Base-by-base conservation (phyloP, 192 early-diverging fungal species). In the Gamsiella multidivaricata region DNA sequence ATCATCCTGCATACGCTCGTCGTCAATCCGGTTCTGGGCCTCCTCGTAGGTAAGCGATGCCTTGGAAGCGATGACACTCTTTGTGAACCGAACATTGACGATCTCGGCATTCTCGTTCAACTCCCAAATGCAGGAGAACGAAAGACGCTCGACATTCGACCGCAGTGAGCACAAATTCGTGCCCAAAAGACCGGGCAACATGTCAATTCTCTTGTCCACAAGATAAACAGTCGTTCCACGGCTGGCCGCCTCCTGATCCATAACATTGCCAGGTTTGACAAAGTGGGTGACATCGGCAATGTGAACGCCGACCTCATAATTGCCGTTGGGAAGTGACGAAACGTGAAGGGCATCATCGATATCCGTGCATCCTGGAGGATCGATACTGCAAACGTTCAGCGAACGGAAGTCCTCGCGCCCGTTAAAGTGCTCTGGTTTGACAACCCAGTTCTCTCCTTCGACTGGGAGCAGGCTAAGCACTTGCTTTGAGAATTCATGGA, bases 351-450 rank as follows among this genome's bases (percentile, higher is more conserved):
- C 96, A 85, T 99, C 98, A 84, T 99, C 98, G 54, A 99, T 99
- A 88, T 99, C 98, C 0, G 96, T 97, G 88, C 98, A 99, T 7
- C 95, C 94, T 37, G 98, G 98, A 37, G 98, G 98, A 89, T 99
- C 98, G 59, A 99, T 99, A 80, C 94, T 95, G 84, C 96, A 98
- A 2, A 99, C 83, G 69, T 96, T 89, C 50, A 96, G 64, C 45
- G 85, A 54, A 41, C 97, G 87, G 65, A 98, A 89, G 74, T 99
- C 98, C 17, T 79, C 84, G 36, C 98, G 84, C 7, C 88, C 88
- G 10, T 82, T 78, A 36, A 91, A 86, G 68, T 95, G 89, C 7
- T 92, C 83, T 22, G 91, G 86, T 32, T 67, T 65, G 42, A 97
- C 91, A 47, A 92, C 70, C 94, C 95, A 99, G 18, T 80, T 63